phyloP scores from a whole-genome alignment of 106 monocot species.

The Gastrodia elata region DNA sequence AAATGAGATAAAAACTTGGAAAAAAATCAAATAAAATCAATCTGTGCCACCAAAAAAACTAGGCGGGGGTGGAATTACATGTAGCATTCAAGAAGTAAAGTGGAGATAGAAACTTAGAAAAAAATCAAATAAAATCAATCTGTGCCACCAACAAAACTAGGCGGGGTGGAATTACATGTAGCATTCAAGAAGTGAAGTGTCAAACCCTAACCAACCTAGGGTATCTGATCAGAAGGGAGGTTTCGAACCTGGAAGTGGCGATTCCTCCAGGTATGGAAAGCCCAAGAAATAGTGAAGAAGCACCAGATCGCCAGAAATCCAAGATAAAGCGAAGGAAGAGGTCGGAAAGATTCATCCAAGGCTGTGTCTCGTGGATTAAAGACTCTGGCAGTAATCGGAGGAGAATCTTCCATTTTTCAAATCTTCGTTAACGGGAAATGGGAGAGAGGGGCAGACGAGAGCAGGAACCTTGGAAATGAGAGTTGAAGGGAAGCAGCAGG shows the following conservation, averaged over 20 bases:
- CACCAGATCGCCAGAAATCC: constrained; percentile 57
- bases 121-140: not conserved
- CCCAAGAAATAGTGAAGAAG: constrained; percentile 53
- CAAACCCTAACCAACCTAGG: not conserved
- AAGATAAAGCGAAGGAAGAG: constrained; percentile 59
- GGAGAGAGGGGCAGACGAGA: not conserved
- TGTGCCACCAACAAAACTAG: not conserved
- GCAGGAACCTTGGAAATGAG: not conserved
- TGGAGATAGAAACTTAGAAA: not conserved
- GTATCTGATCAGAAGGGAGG: not conserved
- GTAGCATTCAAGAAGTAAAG: not conserved
- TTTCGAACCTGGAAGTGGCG: constrained; percentile 58
- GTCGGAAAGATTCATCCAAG: constrained; percentile 41
- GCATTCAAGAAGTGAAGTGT: not conserved
- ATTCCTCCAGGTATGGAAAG: constrained; percentile 46
- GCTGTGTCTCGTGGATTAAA: constrained; percentile 5
- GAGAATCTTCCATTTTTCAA: constrained; percentile 19
- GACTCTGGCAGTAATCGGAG: constrained; percentile 4
- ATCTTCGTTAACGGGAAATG: not conserved
- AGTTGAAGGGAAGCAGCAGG: not conserved
- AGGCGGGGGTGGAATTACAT: not conserved
- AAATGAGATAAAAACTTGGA: not conserved
- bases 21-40: not conserved
- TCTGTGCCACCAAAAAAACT: not conserved
- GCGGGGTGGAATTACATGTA: not conserved